phyloP scores from a whole-genome alignment of 225 moss, liverwort and hornwort species.

The Physcomitrellopsis africana region DNA sequence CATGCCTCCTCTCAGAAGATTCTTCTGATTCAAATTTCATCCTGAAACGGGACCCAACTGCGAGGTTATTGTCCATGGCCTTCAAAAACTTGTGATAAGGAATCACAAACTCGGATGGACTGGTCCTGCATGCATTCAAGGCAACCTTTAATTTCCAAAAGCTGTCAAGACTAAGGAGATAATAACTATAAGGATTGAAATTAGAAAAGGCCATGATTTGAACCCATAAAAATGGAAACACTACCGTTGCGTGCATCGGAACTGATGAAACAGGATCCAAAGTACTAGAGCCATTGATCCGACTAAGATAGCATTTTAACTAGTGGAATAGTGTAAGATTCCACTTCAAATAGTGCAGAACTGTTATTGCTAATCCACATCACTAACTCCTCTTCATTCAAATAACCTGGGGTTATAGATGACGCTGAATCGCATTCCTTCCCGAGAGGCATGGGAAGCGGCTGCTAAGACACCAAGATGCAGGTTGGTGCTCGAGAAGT shows the following conservation, averaged over 20 bases:
- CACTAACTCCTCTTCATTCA: neutral
- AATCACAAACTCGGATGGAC: conserved; percentile 77
- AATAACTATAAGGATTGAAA: too few relatives aligned
- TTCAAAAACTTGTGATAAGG: conserved; percentile 59
- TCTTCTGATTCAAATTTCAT: conserved; percentile 77
- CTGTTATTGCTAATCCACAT: neutral
- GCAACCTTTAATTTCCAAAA: neutral
- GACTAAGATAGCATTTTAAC: too few relatives aligned
- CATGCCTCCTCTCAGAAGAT: conserved; percentile 62
- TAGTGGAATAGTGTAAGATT: too few relatives aligned
- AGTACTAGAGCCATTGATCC: too few relatives aligned
- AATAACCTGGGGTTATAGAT: conserved; percentile 82
- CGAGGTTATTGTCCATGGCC: conserved; percentile 48
- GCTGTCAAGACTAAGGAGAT: too few relatives aligned
- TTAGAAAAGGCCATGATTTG: too few relatives aligned
- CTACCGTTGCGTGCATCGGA: too few relatives aligned
- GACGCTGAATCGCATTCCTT: conserved; percentile 53
- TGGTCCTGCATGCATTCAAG: conserved; percentile 48
- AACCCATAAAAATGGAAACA: too few relatives aligned
- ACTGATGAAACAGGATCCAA: too few relatives aligned
- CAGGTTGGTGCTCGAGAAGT: conserved; percentile 66
- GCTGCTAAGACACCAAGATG: conserved; percentile 87
- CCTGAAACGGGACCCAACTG: conserved; percentile 64
- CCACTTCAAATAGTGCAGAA: too few relatives aligned
- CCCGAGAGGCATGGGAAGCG: conserved; percentile 67